A percentile compares a stretch with the other conserved stretches of the same genome.
These are phyloP conservation scores for Paraleonurus japonicus DNA, from an alignment of 257 asterid genomes.

Conservation along the genomic window DNA sequence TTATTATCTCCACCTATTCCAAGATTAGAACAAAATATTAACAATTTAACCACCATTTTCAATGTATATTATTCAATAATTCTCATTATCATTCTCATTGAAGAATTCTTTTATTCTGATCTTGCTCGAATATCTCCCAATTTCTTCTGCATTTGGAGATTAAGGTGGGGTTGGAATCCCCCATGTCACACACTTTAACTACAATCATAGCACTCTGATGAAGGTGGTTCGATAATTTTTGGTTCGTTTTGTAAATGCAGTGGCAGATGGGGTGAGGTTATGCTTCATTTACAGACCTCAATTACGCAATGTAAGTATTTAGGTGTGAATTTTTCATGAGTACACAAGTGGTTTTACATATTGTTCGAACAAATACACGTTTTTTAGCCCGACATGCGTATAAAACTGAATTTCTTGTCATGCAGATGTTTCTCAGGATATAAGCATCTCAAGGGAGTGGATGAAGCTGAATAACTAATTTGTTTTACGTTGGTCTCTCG, in stretches of 20 bases:
- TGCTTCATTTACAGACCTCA: constrained; percentile 22
- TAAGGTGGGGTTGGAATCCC: not conserved
- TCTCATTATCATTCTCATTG: no score
- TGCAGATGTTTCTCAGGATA: constrained; percentile 27
- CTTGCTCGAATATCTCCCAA: not conserved
- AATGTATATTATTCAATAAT: no score
- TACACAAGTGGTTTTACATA: not conserved
- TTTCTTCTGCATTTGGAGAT: not conserved
- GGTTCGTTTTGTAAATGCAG: constrained; percentile 49
- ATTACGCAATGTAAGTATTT: constrained; percentile 38
- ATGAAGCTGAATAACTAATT: constrained; percentile 20
- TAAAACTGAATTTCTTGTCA: not conserved
- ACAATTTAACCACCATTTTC: no score
- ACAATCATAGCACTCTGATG: not conserved
- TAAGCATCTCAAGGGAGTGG: constrained; percentile 23
- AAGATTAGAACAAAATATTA: no score
- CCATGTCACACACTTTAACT: not conserved
- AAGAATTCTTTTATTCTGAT: not conserved
- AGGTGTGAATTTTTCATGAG: not conserved
- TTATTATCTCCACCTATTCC: no score
- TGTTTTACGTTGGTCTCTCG: not conserved
- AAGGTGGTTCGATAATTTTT: constrained; percentile 14
- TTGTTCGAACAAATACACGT: not conserved
- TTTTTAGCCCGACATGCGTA: not conserved
- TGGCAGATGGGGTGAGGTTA: constrained; percentile 86